Evolutionary conservation across 331 rosid species (phyloP).

Genomic region (Phaseolus coccineus): DNA sequence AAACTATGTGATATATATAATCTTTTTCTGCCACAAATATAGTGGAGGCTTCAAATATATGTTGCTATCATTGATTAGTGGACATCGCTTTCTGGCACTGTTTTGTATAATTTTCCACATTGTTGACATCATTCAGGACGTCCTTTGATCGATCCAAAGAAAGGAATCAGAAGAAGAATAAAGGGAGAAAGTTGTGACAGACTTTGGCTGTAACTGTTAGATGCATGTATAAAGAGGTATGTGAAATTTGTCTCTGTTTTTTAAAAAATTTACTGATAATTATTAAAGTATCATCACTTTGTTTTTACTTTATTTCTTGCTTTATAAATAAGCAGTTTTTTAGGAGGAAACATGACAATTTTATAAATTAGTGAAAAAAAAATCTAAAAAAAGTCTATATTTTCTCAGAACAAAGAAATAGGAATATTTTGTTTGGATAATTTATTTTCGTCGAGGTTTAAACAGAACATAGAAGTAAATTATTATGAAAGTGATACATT

Average conservation of each 20-base stretch:
- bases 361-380: neutral
- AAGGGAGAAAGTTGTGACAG: constrained; percentile 20
- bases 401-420: neutral
- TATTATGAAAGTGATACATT: neutral
- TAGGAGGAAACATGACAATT: neutral
- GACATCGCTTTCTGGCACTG: neutral
- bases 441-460: neutral
- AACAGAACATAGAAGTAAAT: neutral
- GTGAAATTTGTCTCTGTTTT: neutral
- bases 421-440: neutral
- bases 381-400: neutral
- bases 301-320: neutral
- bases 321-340: neutral
- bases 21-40: neutral
- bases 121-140: constrained; percentile 43
- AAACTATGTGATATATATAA: neutral
- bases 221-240: constrained; percentile 37
- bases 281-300: neutral
- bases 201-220: neutral
- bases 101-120: constrained; percentile 25
- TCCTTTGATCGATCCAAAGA: constrained; percentile 44
- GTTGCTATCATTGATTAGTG: constrained; percentile 1
- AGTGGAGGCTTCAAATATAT: constrained; percentile 7
- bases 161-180: neutral
- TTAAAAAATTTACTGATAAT: neutral